phyloP scores from a whole-genome alignment of 495 filamentous ascomycete genomes.

The Aspergillus steynii region DNA sequence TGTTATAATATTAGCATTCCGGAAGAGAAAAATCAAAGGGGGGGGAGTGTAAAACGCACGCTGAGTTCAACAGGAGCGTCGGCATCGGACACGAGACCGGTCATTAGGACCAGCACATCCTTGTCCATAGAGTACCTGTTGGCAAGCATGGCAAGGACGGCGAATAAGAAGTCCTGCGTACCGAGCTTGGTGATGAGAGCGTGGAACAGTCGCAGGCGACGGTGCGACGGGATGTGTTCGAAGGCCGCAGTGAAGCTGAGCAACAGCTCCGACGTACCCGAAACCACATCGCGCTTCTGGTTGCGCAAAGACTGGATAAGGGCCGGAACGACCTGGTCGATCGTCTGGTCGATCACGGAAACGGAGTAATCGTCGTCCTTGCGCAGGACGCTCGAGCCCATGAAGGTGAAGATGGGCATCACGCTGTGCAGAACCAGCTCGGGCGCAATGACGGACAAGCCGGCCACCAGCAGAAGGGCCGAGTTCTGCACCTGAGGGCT shows the following conservation, averaged over 20 bases:
- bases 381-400: constrained; percentile 82
- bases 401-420: constrained; percentile 99
- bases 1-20: constrained; percentile 25
- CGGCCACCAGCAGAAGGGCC: constrained; percentile 84
- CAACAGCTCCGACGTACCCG: constrained; percentile 79
- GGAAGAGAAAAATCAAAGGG: not conserved
- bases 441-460: constrained; percentile 77
- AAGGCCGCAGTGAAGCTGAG: constrained; percentile 92
- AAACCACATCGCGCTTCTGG: constrained; percentile 71
- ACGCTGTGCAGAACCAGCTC: constrained; percentile 91
- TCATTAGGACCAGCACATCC: constrained; percentile 47
- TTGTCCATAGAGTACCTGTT: constrained; percentile 46
- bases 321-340: constrained; percentile 85
- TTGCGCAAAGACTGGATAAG: constrained; percentile 83
- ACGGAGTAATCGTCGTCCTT: constrained; percentile 96
- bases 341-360: constrained; percentile 81
- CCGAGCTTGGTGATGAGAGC: constrained; percentile 79
- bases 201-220: constrained; percentile 75
- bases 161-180: constrained; percentile 67
- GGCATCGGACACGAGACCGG: constrained; percentile 49
- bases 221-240: constrained; percentile 87
- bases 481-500: constrained; percentile 90
- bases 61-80: constrained; percentile 64
- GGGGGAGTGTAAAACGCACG: constrained; percentile 22
- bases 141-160: constrained; percentile 48